Evolutionary conservation across 768 basidiomycete genomes (phyloP).

Genomic region (Hygrophorus pudorinus): DNA sequence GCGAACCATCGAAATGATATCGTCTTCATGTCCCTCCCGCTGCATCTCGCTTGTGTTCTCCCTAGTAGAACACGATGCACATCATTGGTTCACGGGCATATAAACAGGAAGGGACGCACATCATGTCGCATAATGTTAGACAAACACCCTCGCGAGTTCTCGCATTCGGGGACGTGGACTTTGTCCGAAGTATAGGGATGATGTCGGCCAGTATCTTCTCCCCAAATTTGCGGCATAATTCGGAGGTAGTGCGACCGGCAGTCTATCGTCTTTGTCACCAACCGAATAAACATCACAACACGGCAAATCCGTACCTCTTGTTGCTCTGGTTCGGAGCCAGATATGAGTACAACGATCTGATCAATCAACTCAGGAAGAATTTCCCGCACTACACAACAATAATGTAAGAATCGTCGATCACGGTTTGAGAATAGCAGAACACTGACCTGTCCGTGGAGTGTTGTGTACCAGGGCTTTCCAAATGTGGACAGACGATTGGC

Average conservation of each 20-base stretch:
- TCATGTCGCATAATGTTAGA: conserved; percentile 75
- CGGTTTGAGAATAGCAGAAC: conserved; percentile 7
- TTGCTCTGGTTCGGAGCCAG: conserved; percentile 74
- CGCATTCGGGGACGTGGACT: conserved; percentile 51
- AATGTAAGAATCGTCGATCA: conserved; percentile 3
- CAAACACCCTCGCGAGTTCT: conserved; percentile 79
- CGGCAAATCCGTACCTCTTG: too few relatives aligned
- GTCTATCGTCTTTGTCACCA: conserved; percentile 40
- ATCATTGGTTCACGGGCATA: neutral
- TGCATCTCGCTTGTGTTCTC: conserved; percentile 76
- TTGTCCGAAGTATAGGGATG: conserved; percentile 63
- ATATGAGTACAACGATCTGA: conserved; percentile 70
- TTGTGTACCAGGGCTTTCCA: conserved; percentile 98
- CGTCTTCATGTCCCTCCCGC: conserved; percentile 80
- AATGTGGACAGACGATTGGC: conserved; percentile 87
- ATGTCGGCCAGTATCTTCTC: conserved; percentile 84
- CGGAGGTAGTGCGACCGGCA: conserved; percentile 77
- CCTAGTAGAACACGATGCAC: conserved; percentile 30
- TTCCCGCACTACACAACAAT: conserved; percentile 58
- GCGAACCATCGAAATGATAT: conserved; percentile 80
- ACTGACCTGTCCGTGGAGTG: conserved; percentile 82
- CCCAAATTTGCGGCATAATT: conserved; percentile 92
- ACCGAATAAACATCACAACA: conserved; percentile 1
- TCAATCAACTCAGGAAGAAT: conserved; percentile 77
- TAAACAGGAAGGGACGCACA: conserved; percentile 38